A percentile compares a stretch with the other conserved stretches of the same genome.
Conservation (phyloP, 768 basidiomycete species). For the Rhodotorula kratochvilovae region DNA sequence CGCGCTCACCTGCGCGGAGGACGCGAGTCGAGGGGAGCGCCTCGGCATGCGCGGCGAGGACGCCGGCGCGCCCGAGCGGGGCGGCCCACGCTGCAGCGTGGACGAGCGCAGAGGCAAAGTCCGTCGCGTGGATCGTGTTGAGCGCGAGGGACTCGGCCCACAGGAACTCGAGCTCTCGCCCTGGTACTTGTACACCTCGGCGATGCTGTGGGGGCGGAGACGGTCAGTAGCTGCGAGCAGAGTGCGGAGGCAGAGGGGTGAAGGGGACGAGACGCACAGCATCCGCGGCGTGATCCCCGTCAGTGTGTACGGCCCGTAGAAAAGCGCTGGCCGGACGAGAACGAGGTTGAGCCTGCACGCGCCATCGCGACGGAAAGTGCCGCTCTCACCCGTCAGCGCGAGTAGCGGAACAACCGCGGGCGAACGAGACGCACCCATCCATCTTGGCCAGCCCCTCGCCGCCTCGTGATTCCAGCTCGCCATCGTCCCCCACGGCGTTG, state of each 20-base stretch:
- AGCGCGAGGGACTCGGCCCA: constrained; percentile 32
- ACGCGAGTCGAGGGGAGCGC: constrained; percentile 13
- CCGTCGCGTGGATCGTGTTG: constrained; percentile 31
- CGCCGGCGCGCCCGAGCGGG: constrained; percentile 1
- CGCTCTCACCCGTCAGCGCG: not conserved
- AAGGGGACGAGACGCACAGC: not conserved
- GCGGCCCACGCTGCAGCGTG: constrained; percentile 24
- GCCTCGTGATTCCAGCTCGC: constrained; percentile 32
- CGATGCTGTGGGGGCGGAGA: constrained; percentile 2
- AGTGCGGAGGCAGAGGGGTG: not conserved
- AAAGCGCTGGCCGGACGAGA: constrained; percentile 15
- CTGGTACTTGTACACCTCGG: constrained; percentile 35
- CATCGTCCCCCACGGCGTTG: constrained; percentile 29
- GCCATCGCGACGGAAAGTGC: not conserved
- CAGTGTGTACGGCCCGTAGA: constrained; percentile 20
- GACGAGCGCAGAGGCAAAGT: constrained; percentile 27
- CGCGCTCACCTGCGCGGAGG: not conserved
- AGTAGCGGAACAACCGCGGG: too few species aligned
- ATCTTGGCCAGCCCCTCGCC: constrained; percentile 23
- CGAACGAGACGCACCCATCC: constrained; percentile 13
- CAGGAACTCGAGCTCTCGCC: constrained; percentile 38
- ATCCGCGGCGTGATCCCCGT: constrained; percentile 6
- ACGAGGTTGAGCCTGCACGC: constrained; percentile 37
- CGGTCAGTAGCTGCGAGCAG: not conserved
- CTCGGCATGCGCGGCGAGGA: constrained; percentile 18